phyloP scores from a whole-genome alignment of 495 filamentous ascomycete species.

The Aspergillus ellipticus region DNA sequence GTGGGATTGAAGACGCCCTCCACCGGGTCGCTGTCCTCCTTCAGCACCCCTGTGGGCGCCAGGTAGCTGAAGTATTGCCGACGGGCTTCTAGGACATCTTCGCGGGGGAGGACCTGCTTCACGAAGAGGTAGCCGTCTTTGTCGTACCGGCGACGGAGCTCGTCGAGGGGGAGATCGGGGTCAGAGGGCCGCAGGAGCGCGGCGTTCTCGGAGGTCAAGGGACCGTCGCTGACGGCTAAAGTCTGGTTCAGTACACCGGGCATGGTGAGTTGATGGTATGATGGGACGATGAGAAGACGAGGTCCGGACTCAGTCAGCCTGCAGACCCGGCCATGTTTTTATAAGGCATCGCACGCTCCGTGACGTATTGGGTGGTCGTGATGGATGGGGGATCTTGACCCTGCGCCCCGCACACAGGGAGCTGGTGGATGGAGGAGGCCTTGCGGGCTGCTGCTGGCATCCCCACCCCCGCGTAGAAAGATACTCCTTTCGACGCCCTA shows the following conservation, averaged over 20 bases:
- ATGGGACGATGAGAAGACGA: background rate
- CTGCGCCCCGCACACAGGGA: background rate
- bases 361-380: background rate
- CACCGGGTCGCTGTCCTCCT: conserved; percentile 36
- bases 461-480: conserved; percentile 16
- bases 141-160: conserved; percentile 50
- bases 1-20: conserved; percentile 50
- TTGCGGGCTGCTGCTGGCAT: background rate
- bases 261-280: conserved; percentile 19
- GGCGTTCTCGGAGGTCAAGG: conserved; percentile 45
- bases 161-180: conserved; percentile 33
- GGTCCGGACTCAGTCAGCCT: no score
- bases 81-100: conserved; percentile 53
- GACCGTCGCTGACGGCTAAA: conserved; percentile 51
- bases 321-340: background rate
- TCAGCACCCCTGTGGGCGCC: conserved; percentile 53
- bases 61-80: conserved; percentile 56
- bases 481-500: background rate
- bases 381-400: background rate
- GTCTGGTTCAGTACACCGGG: conserved; percentile 26
- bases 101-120: conserved; percentile 54
- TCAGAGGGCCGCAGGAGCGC: conserved; percentile 41
- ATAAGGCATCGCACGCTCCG: background rate
- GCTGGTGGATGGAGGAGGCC: background rate
- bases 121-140: conserved; percentile 59